phyloP scores from a whole-genome alignment of 441 rosid species.

The Gossypium schwendimanii region DNA sequence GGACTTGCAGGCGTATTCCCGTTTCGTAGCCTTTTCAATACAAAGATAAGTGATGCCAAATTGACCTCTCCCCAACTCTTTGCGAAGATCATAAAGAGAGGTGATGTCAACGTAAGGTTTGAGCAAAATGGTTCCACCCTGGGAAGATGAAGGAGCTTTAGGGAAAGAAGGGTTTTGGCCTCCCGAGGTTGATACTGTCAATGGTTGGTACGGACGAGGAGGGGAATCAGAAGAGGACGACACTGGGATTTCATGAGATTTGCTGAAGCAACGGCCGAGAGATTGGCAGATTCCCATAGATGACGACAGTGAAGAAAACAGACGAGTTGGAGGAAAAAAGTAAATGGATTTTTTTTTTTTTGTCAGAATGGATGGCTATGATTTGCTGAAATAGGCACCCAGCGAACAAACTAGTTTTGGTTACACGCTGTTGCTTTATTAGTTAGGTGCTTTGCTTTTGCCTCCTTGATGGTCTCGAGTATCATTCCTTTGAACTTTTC shows the following conservation, averaged over 20 bases:
- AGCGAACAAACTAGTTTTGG: neutral
- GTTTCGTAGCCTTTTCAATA: constrained; percentile 40
- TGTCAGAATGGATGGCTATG: neutral
- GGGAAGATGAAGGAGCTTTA: constrained; percentile 24
- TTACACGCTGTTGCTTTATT: neutral
- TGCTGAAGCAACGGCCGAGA: constrained; percentile 57
- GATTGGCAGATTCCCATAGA: constrained; percentile 11
- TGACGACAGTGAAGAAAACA: neutral
- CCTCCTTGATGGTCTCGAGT: constrained; percentile 19
- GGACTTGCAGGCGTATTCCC: constrained; percentile 53
- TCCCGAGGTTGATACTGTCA: constrained; percentile 11
- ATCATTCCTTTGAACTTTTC: constrained; percentile 15
- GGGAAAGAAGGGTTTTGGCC: neutral
- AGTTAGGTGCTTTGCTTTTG: constrained; percentile 36
- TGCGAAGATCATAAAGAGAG: constrained; percentile 36
- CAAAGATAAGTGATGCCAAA: constrained; percentile 49
- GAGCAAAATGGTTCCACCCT: constrained; percentile 33
- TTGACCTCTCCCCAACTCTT: constrained; percentile 54
- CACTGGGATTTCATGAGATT: constrained; percentile 50
- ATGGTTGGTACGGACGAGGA: constrained; percentile 20
- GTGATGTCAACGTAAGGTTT: constrained; percentile 39
- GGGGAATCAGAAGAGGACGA: constrained; percentile 42
- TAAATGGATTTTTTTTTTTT: neutral
- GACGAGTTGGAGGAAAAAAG: neutral
- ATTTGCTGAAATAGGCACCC: neutral